Evolutionary conservation across 345 rosid genomes (phyloP).

Genomic region (Arabidopsis suecica): DNA sequence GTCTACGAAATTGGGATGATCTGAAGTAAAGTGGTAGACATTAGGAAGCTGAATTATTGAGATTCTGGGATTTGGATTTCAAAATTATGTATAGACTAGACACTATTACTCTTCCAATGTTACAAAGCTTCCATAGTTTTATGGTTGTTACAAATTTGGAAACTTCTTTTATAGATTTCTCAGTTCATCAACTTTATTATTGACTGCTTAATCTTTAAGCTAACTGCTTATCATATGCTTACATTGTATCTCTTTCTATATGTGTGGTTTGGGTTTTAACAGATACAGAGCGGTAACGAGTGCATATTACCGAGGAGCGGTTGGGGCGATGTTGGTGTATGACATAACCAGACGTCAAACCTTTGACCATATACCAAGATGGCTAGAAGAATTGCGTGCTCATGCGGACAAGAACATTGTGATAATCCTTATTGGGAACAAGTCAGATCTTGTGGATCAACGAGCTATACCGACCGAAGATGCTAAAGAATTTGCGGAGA

Average conservation of each 20-base stretch:
- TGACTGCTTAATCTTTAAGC: conserved; percentile 10
- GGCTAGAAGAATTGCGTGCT: conserved; percentile 81
- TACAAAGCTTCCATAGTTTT: background rate
- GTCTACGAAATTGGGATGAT: background rate
- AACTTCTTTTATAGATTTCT: background rate
- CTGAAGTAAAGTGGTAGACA: background rate
- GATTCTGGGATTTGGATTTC: background rate
- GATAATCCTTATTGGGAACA: conserved; percentile 77
- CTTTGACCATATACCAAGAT: conserved; percentile 81
- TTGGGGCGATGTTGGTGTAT: conserved; percentile 83
- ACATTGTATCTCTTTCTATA: background rate
- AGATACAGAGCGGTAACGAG: conserved; percentile 88
- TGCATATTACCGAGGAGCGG: conserved; percentile 84
- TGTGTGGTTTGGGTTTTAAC: conserved; percentile 26
- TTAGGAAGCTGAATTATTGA: background rate
- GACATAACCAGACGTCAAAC: conserved; percentile 80
- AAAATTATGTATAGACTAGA: background rate
- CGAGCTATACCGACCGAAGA: conserved; percentile 68
- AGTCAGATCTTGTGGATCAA: conserved; percentile 69
- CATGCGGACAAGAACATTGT: conserved; percentile 88
- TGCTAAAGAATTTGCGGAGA: conserved; percentile 80
- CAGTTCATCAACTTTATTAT: background rate
- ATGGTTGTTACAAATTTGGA: background rate
- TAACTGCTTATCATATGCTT: background rate
- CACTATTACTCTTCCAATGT: background rate